Base-by-base conservation (phyloP, 768 basidiomycete genomes). In the Kondoa malvinella region DNA sequence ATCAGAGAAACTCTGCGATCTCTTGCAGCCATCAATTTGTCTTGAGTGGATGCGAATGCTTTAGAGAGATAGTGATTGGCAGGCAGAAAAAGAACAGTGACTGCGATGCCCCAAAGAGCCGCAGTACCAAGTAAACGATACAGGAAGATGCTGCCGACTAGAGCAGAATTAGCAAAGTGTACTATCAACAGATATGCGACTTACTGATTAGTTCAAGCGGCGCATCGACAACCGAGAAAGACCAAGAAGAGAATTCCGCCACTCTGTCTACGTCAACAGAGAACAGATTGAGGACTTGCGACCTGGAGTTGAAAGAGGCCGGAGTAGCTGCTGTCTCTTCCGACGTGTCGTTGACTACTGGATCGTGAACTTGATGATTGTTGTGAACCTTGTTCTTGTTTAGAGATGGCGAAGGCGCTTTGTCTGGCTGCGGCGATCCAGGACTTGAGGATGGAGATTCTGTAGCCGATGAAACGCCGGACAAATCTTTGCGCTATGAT, bases 21-120 rank as follows among this genome's bases (percentile, higher is more conserved):
- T 15, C 74, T 67, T 14, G 72, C 71, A 72, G 68, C 75, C 79
- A 59, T 78, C 56, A 79, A 76, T 64, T 72, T 71, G 62, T 75
- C 73, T 65, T 74, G 73, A 8, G 72, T 69, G 21, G 64, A 62
- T 1, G 73, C 73, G 57, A 75, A 76, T 0, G 66, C 65, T 56
- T 69, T 72, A 26, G 67, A 64, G 2, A 72, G 67, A 57, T 56
- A 74, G 64, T 73, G 71, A 58, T 76, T 75, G 16, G 75, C 25
- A 16, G 76, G 76, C 1, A 75, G 64, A 67, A 75, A 75, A 3
- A 72, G 26, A 21, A 74, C 64, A 4, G 72, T 72, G n/a, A 74
- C 70, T 17, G 65, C 56, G 33, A 76, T 68, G 27, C 75, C 75
- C 58, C 71, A 70, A 4, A 74, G 27, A 1, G 72, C 73, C 1